Base-by-base conservation (phyloP, 2,329 filamentous ascomycete species). In the Orbilia quercus region DNA sequence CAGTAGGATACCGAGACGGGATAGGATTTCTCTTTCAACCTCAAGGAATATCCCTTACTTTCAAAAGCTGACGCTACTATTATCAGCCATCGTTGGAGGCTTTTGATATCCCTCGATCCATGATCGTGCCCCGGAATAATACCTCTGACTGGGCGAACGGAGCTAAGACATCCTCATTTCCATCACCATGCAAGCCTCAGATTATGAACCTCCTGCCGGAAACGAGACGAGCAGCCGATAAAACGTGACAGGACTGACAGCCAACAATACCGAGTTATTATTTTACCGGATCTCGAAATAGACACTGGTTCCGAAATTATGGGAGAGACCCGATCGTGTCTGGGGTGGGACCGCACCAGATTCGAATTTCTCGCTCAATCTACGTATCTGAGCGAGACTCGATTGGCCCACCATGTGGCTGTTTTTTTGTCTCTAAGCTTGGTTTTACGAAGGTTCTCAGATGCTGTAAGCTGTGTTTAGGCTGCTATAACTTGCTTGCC, bases 81-180 rank as follows among this genome's bases (percentile, higher is more conserved):
- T n/a, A n/a, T n/a, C 34, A 58, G 45, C 36, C 54, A 31, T 44
- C 44, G 7, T 53, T 53, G 23, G 63, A 44, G 12, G n/a, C 4
- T 53, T 45, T 50, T 36, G 50, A 50, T 65, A 18, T 31, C 9
- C 11, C 22, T 11, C 5, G 9, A 31, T 31, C 28, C 28, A 31
- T 31, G 9, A 31, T 31, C 28, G 9, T 31, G 14, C 36, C 62
- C 62, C 55, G 34, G 62, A 57, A 45, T 42, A 65, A 28, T 28
- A 36, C 50, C 38, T 64, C 28, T 58, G 23, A 72, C 44, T 65
- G 67, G n/a, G 59, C 67, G 34, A 58, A 45, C n/a, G n/a, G 34
- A 44, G 45, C 55, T 58, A 72, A 72, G 67, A 72, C 67, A 72
- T 48, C 36, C 28, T 72, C 67, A 72, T 72, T 72, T 72, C 67